These are phyloP conservation scores for Dictyophora rubrovolvata DNA, from an alignment of 768 basidiomycete genomes.

Conservation along the genomic window DNA sequence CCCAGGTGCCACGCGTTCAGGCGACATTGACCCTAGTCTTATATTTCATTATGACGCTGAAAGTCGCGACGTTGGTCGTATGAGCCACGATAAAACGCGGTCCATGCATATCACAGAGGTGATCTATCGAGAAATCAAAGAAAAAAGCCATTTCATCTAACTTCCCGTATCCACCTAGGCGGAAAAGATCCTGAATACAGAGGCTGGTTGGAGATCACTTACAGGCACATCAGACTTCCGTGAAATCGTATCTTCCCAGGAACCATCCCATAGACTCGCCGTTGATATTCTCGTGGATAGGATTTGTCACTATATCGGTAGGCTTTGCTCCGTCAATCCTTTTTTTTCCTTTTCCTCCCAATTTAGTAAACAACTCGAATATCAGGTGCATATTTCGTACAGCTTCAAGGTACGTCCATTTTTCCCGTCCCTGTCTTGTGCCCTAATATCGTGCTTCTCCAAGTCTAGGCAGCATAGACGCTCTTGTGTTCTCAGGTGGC, in stretches of 20 bases:
- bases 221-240: conserved; percentile 79
- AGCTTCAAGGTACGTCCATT: conserved; percentile 3
- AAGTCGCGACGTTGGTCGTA: conserved; percentile 33
- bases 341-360: not conserved
- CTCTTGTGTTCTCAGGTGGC: conserved; percentile 78
- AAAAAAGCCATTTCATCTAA: not conserved
- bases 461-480: conserved; percentile 63
- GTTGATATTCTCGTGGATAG: conserved; percentile 76
- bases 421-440: not conserved
- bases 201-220: conserved; percentile 70
- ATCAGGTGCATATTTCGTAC: conserved; percentile 6
- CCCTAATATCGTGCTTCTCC: conserved; percentile 17
- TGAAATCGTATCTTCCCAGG: conserved; percentile 37
- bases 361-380: not conserved
- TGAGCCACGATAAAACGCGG: conserved; percentile 43
- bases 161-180: conserved; percentile 34
- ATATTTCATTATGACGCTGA: conserved; percentile 67
- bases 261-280: conserved; percentile 43
- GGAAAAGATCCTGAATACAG: conserved; percentile 63
- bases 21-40: conserved; percentile 73
- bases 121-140: not conserved
- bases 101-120: conserved; percentile 47
- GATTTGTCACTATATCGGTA: conserved; percentile 59
- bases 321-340: conserved; percentile 31
- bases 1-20: conserved; percentile 81